Base-by-base conservation (phyloP, 2,329 filamentous ascomycete genomes). In the Tympanopsis confertula region DNA sequence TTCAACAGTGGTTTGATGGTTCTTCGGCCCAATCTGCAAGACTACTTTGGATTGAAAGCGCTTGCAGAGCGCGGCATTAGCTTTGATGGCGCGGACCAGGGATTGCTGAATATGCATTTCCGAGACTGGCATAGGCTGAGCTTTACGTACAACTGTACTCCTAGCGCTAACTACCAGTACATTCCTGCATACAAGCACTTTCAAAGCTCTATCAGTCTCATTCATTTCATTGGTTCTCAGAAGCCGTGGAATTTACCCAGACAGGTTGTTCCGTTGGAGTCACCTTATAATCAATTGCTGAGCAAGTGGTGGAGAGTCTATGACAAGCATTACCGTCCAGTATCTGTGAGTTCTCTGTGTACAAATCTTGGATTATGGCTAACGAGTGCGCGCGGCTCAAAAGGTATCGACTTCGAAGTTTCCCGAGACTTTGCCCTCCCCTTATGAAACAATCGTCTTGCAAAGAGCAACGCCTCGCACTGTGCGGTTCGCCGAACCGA, bases 1-100 rank as follows among this genome's bases (percentile, higher is more conserved):
- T 84, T 84, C 66, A 84, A 84, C 54, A 77, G 72, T 37, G 47
- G 79, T 45, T 65, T 84, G 41, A 79, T 84, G 74, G 74, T 80
- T 13, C 57, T 83, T 17, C 68, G 62, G 19, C 79, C 79, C 18
- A 69, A 79, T 53, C 62, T 76, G 62, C 70, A 73, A 36, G 77
- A 78, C 41, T 82, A 78, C 49, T 69, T 71, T 57, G 73, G 74
- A 14, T 58, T 84, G 40, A 63, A 69, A 26, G 72, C 69, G 22
- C 61, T 82, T 47, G 78, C 78, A 19, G 61, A 71, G 35, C 60
- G 67, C 20, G 77, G 78, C n/a, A 74, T 79, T 53, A 82, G 76
- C 52, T 83, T 83, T 49, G 79, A 84, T 50, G 79, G 78, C 35
- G 79, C 78, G 10, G 79, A 84, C 48, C 79, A 84, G 54, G 79